Base-by-base conservation (phyloP, 352 stramenopile genomes). In the Pythium biforme region DNA sequence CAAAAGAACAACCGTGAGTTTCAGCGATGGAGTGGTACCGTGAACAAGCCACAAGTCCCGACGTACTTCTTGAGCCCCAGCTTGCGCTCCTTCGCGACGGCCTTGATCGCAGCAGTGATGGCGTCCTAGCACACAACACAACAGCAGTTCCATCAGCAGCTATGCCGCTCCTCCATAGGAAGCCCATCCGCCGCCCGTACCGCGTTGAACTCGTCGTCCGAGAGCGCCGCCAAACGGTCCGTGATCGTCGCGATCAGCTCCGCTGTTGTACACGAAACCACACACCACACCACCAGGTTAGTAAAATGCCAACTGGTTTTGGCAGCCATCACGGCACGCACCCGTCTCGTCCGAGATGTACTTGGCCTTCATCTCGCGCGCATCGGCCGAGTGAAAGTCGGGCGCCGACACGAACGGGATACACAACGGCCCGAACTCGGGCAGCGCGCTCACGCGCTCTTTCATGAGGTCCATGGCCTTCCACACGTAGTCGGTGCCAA, bases 391-490 rank as follows among this genome's bases (percentile, higher is more conserved):
- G 19, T 43, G 69, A 29, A 93, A 67, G 64, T 94, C 74, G 5
- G 86, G 86, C 1, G 62, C 48, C 4, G 69, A 67, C 43, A 95
- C 88, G 60, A 95, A 95, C 9, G 83, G 73, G 2, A 89, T 67
- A 26, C 85, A 92, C 15, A 94, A 64, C 15, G 81, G 81, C 14
- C 81, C 84, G 27, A 95, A 95, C 64, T 95, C 86, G 8, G 84
- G 79, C 45, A 94, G 71, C 9, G 74, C 79, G 14, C 78, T 88
- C 51, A 95, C 86, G 3, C 85, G 84, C 68, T 95, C 86, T 72
- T 94, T 94, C 86, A 95, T 95, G 34, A 94, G 50, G 59, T 86
- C 73, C 74, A 94, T 88, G 4, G 84, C 75, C 29, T 67, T 65
- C 81, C 81, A 93, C 8, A 92, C 76, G 66, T 93, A 94, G 20